Evolutionary conservation across 768 basidiomycete species (phyloP), one percentile per base, ranked within the genome.

Genomic region (Trametes cingulata): DNA sequence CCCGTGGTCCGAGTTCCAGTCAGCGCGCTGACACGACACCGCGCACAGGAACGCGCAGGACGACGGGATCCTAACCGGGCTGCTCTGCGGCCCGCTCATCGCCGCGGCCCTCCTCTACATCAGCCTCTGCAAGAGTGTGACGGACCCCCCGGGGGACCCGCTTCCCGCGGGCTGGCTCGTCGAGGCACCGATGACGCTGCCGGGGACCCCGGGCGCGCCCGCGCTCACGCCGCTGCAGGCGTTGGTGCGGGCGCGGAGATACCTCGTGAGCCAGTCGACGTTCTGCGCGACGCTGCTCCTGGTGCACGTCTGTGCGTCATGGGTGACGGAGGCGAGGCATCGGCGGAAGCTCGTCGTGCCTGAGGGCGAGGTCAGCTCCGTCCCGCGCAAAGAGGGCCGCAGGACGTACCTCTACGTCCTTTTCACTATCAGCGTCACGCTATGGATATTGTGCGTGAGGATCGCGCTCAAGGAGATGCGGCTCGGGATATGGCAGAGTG

Each of bases 81-180:
- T 96, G 13, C 80, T 94, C n/a, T 80, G 95, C 33, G 90, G 87
- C 13, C 93, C 95, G 2, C 77, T 96, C 29, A 85, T 96, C 53
- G 82, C 91, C 8, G 79, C 86, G 10, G 85, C 87, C 0, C 71
- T 94, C 52, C 75, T 93, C 61, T 80, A 80, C 82, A 45, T 82
- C 80, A 22, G 76, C 74, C 65, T 74, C 69, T 70, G 68, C 67
- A 72, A 62, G 48, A 45, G 45, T 61, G 70, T 54, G 46, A 56
- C 62, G 50, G 69, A 51, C 47, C 69, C 52, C 55, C 71, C 17
- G 62, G 25, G 40, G 0, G 60, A 65, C 52, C 75, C 77, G 3
- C 75, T 87, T 6, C 86, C 88, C 13, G 65, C 77, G 45, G 77
- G 76, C 57, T 96, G 95, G 95, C 78, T 83, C 42, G 88, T 96